These are phyloP conservation scores for Verticillium dahliae DNA, from an alignment of 2,329 filamentous ascomycete genomes.

Conservation along the genomic window DNA sequence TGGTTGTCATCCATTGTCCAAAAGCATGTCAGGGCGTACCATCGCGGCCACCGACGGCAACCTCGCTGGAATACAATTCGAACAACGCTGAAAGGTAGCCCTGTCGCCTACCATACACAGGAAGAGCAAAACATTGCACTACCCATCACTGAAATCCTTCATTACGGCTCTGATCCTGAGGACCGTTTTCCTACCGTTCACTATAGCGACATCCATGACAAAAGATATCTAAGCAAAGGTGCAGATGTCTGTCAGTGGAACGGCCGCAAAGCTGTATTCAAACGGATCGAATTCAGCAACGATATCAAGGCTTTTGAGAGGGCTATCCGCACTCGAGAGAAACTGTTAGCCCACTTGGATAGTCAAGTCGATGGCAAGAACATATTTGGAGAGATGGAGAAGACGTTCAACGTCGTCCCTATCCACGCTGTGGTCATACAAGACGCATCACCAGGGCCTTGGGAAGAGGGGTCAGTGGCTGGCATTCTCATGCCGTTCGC, in stretches of 20 bases:
- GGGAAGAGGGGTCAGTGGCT: conserved; percentile 6
- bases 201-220: conserved; percentile 2
- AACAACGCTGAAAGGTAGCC: conserved; percentile 1
- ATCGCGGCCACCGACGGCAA: not conserved
- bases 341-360: conserved; percentile 4
- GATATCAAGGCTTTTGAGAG: conserved; percentile 7
- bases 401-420: conserved; percentile 9
- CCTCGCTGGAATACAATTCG: conserved; percentile 5
- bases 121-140: conserved; percentile 2
- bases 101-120: conserved; percentile 1
- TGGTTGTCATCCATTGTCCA: conserved; percentile 1
- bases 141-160: conserved; percentile 2
- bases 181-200: conserved; percentile 8
- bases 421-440: conserved; percentile 9
- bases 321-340: conserved; percentile 11
- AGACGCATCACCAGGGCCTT: conserved; percentile 1
- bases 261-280: conserved; percentile 11
- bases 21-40: conserved; percentile 7
- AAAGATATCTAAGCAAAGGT: conserved; percentile 8
- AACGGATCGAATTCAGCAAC: conserved; percentile 14
- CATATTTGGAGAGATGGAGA: conserved; percentile 7
- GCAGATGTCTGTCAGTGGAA: conserved; percentile 9
- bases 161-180: conserved; percentile 3
- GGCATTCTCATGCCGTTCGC: conserved; percentile 2
- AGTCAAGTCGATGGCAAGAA: conserved; percentile 1